These are phyloP conservation scores for Eutrema yunnanense DNA, from an alignment of 345 rosid genomes.

Conservation along the genomic window DNA sequence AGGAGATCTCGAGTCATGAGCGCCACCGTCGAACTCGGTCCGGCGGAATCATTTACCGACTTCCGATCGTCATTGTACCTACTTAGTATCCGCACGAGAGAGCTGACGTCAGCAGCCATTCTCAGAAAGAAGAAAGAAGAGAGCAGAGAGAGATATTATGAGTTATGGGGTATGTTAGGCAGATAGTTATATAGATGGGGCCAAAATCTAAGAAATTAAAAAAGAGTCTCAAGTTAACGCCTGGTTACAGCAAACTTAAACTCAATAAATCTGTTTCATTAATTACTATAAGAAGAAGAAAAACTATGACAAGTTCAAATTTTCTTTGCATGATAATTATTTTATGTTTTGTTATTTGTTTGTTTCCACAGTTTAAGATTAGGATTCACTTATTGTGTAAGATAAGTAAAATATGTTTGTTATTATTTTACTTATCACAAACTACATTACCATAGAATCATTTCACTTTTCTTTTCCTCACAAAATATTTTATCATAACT, in stretches of 20 bases:
- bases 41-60: slow-evolving; percentile 23
- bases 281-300: neutral
- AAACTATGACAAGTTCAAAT: neutral
- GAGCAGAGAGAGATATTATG: neutral
- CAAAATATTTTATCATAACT: neutral
- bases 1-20: slow-evolving; percentile 68
- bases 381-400: neutral
- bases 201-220: neutral
- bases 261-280: slow-evolving; percentile 3
- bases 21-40: slow-evolving; percentile 34
- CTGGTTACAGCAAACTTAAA: slow-evolving; percentile 1
- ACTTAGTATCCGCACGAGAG: slow-evolving; percentile 34
- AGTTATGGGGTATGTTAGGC: slow-evolving; percentile 4
- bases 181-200: slow-evolving; percentile 23
- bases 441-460: neutral
- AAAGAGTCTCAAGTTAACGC: neutral
- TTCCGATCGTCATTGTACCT: slow-evolving; percentile 38
- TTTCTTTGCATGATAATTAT: neutral
- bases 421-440: too few species aligned
- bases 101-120: slow-evolving; percentile 64
- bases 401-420: too few species aligned
- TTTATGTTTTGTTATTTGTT: neutral
- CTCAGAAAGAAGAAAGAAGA: neutral
- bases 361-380: neutral
- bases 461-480: neutral